Evolutionary conservation across 306 rosid genomes (phyloP).

Genomic region (Pyrus pyrifolia): DNA sequence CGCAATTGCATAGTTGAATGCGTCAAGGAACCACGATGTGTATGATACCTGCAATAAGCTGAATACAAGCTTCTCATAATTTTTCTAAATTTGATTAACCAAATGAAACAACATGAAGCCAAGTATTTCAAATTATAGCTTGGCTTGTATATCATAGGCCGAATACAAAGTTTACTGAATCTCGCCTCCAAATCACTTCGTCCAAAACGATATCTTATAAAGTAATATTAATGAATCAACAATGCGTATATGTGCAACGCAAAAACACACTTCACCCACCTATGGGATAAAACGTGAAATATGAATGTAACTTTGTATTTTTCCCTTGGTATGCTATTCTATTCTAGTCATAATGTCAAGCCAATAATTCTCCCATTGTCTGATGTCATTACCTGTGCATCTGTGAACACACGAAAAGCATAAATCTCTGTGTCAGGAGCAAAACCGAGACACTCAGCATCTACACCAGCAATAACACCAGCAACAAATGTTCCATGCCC

Average conservation of each 20-base stretch:
- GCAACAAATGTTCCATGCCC: constrained; percentile 99
- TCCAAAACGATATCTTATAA: not conserved
- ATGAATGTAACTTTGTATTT: not conserved
- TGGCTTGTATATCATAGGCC: not conserved
- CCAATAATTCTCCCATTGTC: constrained; percentile 4
- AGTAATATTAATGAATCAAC: not conserved
- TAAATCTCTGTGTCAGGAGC: constrained; percentile 97
- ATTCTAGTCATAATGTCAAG: not conserved
- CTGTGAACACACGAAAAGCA: constrained; percentile 98
- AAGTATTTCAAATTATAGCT: not conserved
- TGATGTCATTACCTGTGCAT: constrained; percentile 91
- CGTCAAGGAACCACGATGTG: constrained; percentile 99
- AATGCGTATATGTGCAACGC: not conserved
- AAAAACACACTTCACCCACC: not conserved
- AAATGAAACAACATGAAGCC: constrained; percentile 1
- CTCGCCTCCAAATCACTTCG: not conserved
- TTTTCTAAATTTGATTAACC: constrained; percentile 32
- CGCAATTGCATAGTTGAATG: constrained; percentile 97
- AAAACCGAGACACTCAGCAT: constrained; percentile 87
- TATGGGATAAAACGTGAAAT: not conserved
- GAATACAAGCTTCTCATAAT: constrained; percentile 75
- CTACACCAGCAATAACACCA: constrained; percentile 87
- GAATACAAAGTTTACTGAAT: not conserved
- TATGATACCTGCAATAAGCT: constrained; percentile 98
- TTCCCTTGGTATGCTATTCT: not conserved